Conservation (phyloP, 805 yeast species). For the Zygosaccharomyces kombuchaensis region DNA sequence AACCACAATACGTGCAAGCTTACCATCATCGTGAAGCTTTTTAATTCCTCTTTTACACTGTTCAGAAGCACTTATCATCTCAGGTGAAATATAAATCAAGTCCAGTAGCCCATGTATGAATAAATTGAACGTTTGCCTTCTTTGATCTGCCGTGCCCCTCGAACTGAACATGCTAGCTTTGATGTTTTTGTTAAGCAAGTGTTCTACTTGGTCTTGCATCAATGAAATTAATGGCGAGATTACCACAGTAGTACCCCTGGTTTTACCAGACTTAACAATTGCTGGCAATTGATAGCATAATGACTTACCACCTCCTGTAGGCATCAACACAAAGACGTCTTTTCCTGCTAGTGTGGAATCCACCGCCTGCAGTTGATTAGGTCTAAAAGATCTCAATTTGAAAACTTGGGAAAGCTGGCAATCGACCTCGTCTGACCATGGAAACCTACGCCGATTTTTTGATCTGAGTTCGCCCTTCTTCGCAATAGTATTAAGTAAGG, state of each 20-base stretch:
- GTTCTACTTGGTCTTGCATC: slow-evolving; percentile 96
- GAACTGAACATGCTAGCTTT: slow-evolving; percentile 88
- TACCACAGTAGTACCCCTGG: slow-evolving; percentile 83
- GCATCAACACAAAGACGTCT: slow-evolving; percentile 95
- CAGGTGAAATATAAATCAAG: slow-evolving; percentile 87
- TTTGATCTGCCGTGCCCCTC: slow-evolving; percentile 58
- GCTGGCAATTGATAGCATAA: slow-evolving; percentile 95
- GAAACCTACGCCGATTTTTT: slow-evolving; percentile 16
- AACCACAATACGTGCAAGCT: slow-evolving; percentile 80
- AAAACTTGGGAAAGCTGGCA: slow-evolving; percentile 54
- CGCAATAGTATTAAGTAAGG: slow-evolving; percentile 19
- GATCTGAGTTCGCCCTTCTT: slow-evolving; percentile 8
- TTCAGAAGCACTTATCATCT: slow-evolving; percentile 77
- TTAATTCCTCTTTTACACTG: slow-evolving; percentile 62
- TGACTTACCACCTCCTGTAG: slow-evolving; percentile 98
- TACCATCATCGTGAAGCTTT: slow-evolving; percentile 48
- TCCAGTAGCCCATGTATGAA: slow-evolving; percentile 66
- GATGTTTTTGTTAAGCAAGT: slow-evolving; percentile 60
- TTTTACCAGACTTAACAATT: slow-evolving; percentile 64
- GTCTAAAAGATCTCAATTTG: slow-evolving; percentile 62
- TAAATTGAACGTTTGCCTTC: slow-evolving; percentile 54
- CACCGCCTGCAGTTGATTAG: slow-evolving; percentile 83
- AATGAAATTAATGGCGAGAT: slow-evolving; percentile 91
- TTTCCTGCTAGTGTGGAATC: slow-evolving; percentile 68
- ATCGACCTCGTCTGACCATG: slow-evolving; percentile 70